A percentile compares a stretch with the other conserved stretches of the same genome.
phyloP scores from a whole-genome alignment of 106 monocot species.

The Dendrobium huoshanense region DNA sequence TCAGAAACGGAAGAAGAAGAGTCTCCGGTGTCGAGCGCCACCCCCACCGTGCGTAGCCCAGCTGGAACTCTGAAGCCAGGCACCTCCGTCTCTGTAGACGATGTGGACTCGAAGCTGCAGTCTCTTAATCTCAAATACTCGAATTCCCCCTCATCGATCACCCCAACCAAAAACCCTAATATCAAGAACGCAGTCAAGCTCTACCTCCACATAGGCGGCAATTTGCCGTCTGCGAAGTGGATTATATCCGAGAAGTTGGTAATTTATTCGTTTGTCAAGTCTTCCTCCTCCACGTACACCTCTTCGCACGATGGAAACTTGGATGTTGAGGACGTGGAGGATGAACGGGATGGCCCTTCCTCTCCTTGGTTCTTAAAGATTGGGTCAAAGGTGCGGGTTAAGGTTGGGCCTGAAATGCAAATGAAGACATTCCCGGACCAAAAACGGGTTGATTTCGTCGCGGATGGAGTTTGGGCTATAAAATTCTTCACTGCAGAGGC shows the following conservation, averaged over 20 bases:
- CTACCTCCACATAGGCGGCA: conserved; percentile 81
- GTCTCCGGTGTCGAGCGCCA: not conserved
- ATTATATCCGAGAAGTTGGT: conserved; percentile 59
- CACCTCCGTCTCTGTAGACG: conserved; percentile 35
- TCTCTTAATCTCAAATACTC: conserved; percentile 83
- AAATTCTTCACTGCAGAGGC: conserved; percentile 40
- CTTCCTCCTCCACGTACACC: not conserved
- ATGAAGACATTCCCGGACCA: conserved; percentile 74
- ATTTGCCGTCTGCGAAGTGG: conserved; percentile 58
- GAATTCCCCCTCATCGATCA: conserved; percentile 26
- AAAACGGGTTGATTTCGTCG: conserved; percentile 78
- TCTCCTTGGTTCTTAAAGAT: conserved; percentile 62
- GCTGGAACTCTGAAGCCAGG: conserved; percentile 5
- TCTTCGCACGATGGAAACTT: not conserved
- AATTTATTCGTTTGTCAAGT: conserved; percentile 46
- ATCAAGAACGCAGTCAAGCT: conserved; percentile 57
- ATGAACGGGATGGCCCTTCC: conserved; percentile 4
- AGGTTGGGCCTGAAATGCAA: conserved; percentile 60
- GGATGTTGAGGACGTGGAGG: conserved; percentile 16
- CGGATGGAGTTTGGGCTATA: conserved; percentile 88
- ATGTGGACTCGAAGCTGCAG: conserved; percentile 52
- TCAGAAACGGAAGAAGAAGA: not conserved
- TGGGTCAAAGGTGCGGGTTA: conserved; percentile 52
- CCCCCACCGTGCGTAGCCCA: not conserved
- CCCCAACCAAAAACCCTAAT: conserved; percentile 31